phyloP scores from a whole-genome alignment of 2,329 filamentous ascomycete genomes.

The Fusarium redolens region DNA sequence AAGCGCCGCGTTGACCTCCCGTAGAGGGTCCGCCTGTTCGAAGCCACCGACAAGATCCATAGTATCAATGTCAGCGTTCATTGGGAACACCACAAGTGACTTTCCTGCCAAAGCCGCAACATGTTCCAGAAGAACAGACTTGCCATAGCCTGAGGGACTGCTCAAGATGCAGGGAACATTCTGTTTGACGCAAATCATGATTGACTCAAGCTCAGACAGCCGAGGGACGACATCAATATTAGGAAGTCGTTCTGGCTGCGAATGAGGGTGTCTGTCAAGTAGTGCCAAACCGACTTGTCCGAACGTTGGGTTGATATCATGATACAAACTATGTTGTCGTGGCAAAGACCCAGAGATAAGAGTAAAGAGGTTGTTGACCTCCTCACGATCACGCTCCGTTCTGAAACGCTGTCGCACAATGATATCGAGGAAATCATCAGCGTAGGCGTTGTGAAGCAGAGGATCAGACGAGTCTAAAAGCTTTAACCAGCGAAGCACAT shows the following conservation, averaged over 20 bases:
- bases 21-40: conserved; percentile 87
- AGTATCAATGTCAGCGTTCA: conserved; percentile 95
- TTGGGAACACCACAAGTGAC: conserved; percentile 81
- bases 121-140: conserved; percentile 82
- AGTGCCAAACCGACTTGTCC: conserved; percentile 85
- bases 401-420: conserved; percentile 92
- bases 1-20: conserved; percentile 72
- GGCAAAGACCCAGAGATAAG: conserved; percentile 67
- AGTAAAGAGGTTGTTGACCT: conserved; percentile 74
- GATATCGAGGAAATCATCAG: conserved; percentile 81
- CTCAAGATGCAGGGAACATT: conserved; percentile 91
- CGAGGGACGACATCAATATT: conserved; percentile 64
- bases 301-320: conserved; percentile 73
- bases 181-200: conserved; percentile 87
- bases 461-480: conserved; percentile 65
- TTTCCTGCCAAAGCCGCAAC: conserved; percentile 84
- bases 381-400: conserved; percentile 71
- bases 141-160: conserved; percentile 86
- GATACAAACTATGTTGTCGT: conserved; percentile 73
- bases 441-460: conserved; percentile 68
- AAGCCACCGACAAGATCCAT: conserved; percentile 98
- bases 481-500: conserved; percentile 88
- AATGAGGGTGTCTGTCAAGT: conserved; percentile 68
- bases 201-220: conserved; percentile 81
- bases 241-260: conserved; percentile 64